Percentiles rank a stretch among this genome's conserved stretches.
These are phyloP conservation scores for Wickerhamiella spandovensis DNA, from an alignment of 805 yeast species.

Conservation along the genomic window DNA sequence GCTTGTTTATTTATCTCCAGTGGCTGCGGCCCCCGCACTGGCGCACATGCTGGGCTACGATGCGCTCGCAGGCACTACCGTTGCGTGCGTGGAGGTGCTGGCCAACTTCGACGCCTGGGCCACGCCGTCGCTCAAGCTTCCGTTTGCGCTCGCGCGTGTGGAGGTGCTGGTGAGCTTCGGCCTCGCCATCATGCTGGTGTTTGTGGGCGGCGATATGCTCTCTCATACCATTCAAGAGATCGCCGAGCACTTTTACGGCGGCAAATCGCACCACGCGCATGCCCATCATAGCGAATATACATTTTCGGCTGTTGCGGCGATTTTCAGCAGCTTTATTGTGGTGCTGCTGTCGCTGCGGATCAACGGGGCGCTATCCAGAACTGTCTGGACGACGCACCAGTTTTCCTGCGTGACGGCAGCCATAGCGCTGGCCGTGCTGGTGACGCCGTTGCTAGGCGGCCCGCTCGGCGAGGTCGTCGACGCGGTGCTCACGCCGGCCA, in stretches of 20 bases:
- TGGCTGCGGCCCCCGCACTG: conserved; percentile 39
- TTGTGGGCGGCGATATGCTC: conserved; percentile 80
- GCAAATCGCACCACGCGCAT: conserved; percentile 21
- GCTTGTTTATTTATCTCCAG: conserved; percentile 25
- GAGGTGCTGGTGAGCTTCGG: conserved; percentile 86
- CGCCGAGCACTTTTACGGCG: conserved; percentile 26
- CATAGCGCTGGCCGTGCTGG: conserved; percentile 21
- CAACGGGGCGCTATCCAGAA: not conserved
- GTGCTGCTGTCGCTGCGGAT: not conserved
- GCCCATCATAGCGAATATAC: conserved; percentile 1
- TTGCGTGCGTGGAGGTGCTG: conserved; percentile 63
- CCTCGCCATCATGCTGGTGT: conserved; percentile 65
- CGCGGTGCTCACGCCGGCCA: conserved; percentile 24
- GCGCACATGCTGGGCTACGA: conserved; percentile 85
- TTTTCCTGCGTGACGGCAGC: conserved; percentile 21
- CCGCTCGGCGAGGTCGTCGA: conserved; percentile 21
- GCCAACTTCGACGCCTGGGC: conserved; percentile 92
- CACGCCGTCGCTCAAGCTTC: conserved; percentile 64
- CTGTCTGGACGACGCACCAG: conserved; percentile 10
- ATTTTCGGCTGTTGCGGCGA: not conserved
- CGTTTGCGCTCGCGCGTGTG: conserved; percentile 86
- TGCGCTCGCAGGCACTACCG: conserved; percentile 57
- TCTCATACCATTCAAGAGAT: conserved; percentile 79
- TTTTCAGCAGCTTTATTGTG: not conserved
- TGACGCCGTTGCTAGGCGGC: conserved; percentile 21